A percentile compares a stretch with the other conserved stretches of the same genome.
phyloP scores from a whole-genome alignment of 1,139 yeast genomes.

The Suhomyces maxii region DNA sequence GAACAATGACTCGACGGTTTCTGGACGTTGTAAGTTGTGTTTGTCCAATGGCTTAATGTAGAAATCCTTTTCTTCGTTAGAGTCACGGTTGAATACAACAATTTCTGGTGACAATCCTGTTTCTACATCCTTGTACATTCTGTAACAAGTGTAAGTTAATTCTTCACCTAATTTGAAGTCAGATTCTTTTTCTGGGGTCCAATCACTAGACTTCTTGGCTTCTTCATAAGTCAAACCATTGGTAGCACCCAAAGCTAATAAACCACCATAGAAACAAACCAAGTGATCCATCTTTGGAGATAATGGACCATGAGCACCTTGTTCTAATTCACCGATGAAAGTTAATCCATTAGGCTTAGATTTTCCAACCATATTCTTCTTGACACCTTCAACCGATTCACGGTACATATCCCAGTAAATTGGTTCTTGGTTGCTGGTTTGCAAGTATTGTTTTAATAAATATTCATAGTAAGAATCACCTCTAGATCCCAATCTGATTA shows the following conservation, averaged over 20 bases:
- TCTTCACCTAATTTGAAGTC: constrained; percentile 76
- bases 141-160: constrained; percentile 77
- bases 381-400: constrained; percentile 73
- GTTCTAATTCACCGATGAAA: constrained; percentile 76
- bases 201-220: constrained; percentile 43
- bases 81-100: constrained; percentile 65
- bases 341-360: constrained; percentile 66
- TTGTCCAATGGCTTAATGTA: constrained; percentile 67
- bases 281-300: constrained; percentile 91
- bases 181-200: constrained; percentile 37
- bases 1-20: constrained; percentile 88
- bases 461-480: constrained; percentile 95
- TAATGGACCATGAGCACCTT: constrained; percentile 59
- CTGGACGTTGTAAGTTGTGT: constrained; percentile 91
- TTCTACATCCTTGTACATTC: constrained; percentile 69
- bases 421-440: constrained; percentile 62
- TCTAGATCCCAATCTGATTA: constrained; percentile 81
- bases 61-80: constrained; percentile 50
- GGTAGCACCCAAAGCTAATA: constrained; percentile 88
- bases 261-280: constrained; percentile 91
- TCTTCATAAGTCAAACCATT: constrained; percentile 60
- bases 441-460: constrained; percentile 80
- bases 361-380: constrained; percentile 58
- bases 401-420: constrained; percentile 75
- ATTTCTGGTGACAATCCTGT: constrained; percentile 90